These are phyloP conservation scores for Multifurca ochricompacta DNA, from an alignment of 768 basidiomycete species.

Conservation along the genomic window DNA sequence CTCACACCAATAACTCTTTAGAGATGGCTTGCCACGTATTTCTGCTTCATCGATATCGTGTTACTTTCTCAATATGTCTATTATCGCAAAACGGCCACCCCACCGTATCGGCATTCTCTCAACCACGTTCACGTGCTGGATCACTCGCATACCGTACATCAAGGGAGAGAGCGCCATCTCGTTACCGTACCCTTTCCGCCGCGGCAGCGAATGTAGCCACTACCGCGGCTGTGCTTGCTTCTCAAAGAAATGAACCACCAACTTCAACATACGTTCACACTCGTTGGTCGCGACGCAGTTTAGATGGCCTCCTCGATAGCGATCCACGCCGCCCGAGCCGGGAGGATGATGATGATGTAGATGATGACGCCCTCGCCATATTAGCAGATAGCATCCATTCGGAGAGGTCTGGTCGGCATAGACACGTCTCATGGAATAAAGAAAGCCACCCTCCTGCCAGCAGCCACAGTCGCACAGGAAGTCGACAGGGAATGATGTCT, in stretches of 20 bases:
- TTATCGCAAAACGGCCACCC: constrained; percentile 41
- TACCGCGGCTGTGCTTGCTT: constrained; percentile 59
- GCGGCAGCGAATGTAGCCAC: constrained; percentile 64
- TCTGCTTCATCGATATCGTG: constrained; percentile 71
- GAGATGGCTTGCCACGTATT: constrained; percentile 90
- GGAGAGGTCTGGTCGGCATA: constrained; percentile 43
- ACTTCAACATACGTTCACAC: constrained; percentile 14
- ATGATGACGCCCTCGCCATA: constrained; percentile 45
- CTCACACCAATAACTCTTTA: constrained; percentile 30
- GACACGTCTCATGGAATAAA: constrained; percentile 62
- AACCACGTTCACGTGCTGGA: constrained; percentile 37
- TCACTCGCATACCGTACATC: constrained; percentile 38
- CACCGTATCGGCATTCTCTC: constrained; percentile 30
- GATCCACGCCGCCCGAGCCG: constrained; percentile 22
- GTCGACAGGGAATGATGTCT: constrained; percentile 19
- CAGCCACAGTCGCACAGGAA: constrained; percentile 31
- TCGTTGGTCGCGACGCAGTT: constrained; percentile 29
- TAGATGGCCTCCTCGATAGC: constrained; percentile 24
- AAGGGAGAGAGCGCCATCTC: constrained; percentile 45
- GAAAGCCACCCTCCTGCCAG: constrained; percentile 34
- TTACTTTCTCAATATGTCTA: constrained; percentile 79
- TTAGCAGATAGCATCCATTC: constrained; percentile 76
- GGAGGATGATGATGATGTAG: constrained; percentile 38
- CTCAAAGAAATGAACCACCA: constrained; percentile 44
- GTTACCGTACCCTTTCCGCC: constrained; percentile 60